Base-by-base conservation (phyloP, 2,329 filamentous ascomycete genomes). In the Penicillium sp. region DNA sequence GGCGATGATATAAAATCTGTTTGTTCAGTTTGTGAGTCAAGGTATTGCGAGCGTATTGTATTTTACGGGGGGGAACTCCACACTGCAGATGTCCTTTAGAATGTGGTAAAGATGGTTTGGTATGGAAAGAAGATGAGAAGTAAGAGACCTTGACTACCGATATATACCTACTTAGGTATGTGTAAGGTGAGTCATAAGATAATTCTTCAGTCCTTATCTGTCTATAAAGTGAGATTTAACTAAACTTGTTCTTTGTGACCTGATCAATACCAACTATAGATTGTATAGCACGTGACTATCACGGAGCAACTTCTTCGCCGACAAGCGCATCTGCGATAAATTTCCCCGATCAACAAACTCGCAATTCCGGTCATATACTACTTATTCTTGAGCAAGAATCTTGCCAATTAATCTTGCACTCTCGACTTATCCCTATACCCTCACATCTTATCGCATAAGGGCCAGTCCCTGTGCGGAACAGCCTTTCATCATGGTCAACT, bases 401-500 rank as follows among this genome's bases (percentile, higher is more conserved):
- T 10, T 25, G 9, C 34, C 44, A 31, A 39, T 44, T 45, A 39
- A 34, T 11, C 27, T 41, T 21, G 7, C 4, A 29, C 21, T 29
- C 16, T 45, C 34, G 13, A 0, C 16, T 53, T 16, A 34, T 50
- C 8, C 33, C 39, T 15, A 36, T 38, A 49, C 16, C 47, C 39
- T 45, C 25, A 45, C 45, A 13, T 58, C 29, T 34, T 49, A 34
- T 57, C 39, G 59, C 50, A 49, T 33, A 56, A 62, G 59, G 52
- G 56, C 56, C 27, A 60, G 53, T 52, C 62, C 60, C 62, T 63
- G 52, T 59, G 62, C 63, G 60, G 45, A 60, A 60, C 53, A 61
- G 53, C 49, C 55, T 55, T 60, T 61, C 67, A 74, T 48, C 58
- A 80, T 79, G 77, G 77, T 79, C 60, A 79, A 79, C 66, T 61